Evolutionary conservation across 345 rosid genomes (phyloP), one percentile per base, ranked within the genome.

Genomic region (Citrus maxima): DNA sequence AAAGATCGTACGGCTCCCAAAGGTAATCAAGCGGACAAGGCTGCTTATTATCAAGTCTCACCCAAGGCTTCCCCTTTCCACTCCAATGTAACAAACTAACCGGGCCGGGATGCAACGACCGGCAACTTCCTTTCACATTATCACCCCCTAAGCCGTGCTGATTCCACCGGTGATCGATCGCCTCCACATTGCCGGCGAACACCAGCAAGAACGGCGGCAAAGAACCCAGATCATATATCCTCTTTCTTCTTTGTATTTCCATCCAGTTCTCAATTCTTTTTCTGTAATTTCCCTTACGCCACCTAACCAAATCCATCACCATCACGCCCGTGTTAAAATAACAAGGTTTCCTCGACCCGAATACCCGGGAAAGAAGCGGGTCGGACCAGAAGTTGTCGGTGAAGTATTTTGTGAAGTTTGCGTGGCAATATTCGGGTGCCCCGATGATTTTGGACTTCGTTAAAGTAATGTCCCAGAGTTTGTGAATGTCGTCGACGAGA

Each of bases 1-100:
- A 87, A 10, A 95, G 86, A 84, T 95, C 99, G 65, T 92, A 95
- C 0, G 97, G 97, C 74, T 88, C 83, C 99, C 99, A 95, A 0
- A 95, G 83, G 85, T 84, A 79, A 88, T 95, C 99, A 49, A 93
- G 67, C 4, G 90, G 89, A 75, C 99, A 95, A 0, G 99, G 91
- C 60, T 88, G 92, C 77, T 80, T 79, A n/a, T 84, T 89, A 71
- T 95, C 99, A 6, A 95, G 90, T 32, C 99, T 82, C 0, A 83
- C 93, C 99, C 99, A 95, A 0, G 99, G 99, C 80, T 95, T 95
- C 74, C 99, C 99, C 83, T 95, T 93, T 22, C 99, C 99, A 63
- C 99, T 95, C 99, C 99, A 95, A 85, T 93, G 99, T 70, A 95
- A 83, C 86, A 95, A 81, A 71, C 99, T 95, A 58, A 92, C 98